Evolutionary conservation across 2,329 filamentous ascomycete species (phyloP).

Genomic region (Tympanopsis confertula): DNA sequence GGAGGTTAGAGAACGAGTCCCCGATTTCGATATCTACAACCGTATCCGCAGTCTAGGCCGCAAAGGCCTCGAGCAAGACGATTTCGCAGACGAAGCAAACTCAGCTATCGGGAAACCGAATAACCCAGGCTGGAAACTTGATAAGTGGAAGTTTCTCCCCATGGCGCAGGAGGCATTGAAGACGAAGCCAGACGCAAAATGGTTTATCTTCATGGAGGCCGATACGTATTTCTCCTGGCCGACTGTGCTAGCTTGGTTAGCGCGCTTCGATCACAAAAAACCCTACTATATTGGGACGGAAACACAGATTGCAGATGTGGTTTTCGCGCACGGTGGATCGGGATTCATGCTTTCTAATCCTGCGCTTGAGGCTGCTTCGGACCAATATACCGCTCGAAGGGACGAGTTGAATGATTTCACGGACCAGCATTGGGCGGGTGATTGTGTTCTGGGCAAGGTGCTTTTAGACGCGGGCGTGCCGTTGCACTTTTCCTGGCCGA

Average conservation of each 20-base stretch:
- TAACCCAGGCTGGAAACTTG: conserved; percentile 19
- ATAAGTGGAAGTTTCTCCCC: conserved; percentile 28
- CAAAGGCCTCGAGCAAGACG: conserved; percentile 13
- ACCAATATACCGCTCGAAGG: conserved; percentile 5
- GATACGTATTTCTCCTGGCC: conserved; percentile 24
- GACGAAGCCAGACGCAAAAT: conserved; percentile 19
- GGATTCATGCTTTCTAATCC: conserved; percentile 18
- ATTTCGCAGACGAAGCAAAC: conserved; percentile 19
- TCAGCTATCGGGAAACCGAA: conserved; percentile 16
- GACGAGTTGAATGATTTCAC: conserved; percentile 7
- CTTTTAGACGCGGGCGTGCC: conserved; percentile 6
- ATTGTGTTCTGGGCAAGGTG: conserved; percentile 9
- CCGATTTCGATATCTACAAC: conserved; percentile 11
- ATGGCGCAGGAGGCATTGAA: conserved; percentile 21
- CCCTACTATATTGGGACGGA: conserved; percentile 20
- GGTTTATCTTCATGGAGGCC: conserved; percentile 25
- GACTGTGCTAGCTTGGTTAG: conserved; percentile 18
- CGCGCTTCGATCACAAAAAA: conserved; percentile 12
- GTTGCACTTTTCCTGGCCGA: conserved; percentile 9
- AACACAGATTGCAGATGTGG: conserved; percentile 15
- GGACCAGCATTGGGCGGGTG: conserved; percentile 8
- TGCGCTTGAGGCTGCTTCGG: conserved; percentile 16
- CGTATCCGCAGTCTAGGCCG: conserved; percentile 7
- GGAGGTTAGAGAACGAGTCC: conserved; percentile 8
- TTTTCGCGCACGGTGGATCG: conserved; percentile 23